Base-by-base conservation (phyloP, 768 basidiomycete species). In the Gautieria morchelliformis region DNA sequence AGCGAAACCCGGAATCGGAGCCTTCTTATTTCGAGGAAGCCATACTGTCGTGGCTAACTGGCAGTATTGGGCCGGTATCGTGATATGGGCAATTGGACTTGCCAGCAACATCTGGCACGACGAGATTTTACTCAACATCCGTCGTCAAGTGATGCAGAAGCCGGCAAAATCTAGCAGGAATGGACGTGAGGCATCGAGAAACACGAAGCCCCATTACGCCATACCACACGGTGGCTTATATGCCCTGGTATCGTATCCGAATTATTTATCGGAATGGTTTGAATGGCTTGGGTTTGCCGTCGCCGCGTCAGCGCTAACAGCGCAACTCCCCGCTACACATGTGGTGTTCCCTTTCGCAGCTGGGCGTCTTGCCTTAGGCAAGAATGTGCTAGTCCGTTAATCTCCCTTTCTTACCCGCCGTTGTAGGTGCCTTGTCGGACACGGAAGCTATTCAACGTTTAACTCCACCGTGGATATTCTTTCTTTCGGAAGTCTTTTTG, bases 241-340 rank as follows among this genome's bases (percentile, higher is more conserved):
- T 75, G 64, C 68, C 44, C 84, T 80, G 65, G 74, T 97, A 63
- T 91, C 92, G 6, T 95, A 85, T 72, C 95, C 95, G 10, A 93
- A 96, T 69, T 98, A 97, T 72, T 72, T 92, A 19, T 92, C 86
- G 70, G 95, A 97, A 67, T 98, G 95, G 95, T 58, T 87, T 56
- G 95, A 98, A 70, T 98, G 94, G 93, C 62, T 82, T 10, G 92
- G 89, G 8, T 97, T 86, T 68, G 87, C 90, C 1, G 67, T 96
- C 40, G 88, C 89, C 6, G 80, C 89, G 4, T 63, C 56, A 11
- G 56, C 47, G 20, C 22, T 57, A 7, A 39, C 56, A 22, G 72
- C 80, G 5, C 81, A 84, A 1, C 8, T 76, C 0, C 80, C 77
- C 64, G n/a, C 59, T 63, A 51, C 40, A 68, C 53, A 57, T 64